Evolutionary conservation across 2,329 filamentous ascomycete species (phyloP), one percentile per base, ranked within the genome.

Genomic region (Colletotrichum shisoi): DNA sequence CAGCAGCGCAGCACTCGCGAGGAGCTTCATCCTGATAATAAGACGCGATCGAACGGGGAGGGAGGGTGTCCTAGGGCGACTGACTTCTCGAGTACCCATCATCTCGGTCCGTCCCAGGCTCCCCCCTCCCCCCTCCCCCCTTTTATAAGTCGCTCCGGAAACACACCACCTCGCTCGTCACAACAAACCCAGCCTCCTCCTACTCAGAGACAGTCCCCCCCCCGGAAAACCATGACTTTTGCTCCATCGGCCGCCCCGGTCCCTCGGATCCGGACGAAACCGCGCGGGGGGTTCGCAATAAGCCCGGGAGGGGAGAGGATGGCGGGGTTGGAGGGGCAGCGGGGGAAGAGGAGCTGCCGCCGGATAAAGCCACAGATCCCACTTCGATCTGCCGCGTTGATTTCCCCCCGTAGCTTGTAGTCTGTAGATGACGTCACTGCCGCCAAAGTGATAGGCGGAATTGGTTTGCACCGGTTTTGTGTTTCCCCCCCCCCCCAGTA

Each of bases 401-500:
- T 15, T 1, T 39, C 11, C 24, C 19, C 24, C 24, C 24, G 24
- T 24, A 24, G 24, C 24, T 3, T n/a, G 21, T 21, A 21, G 21
- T 3, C 3, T 27, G 52, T 17, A 17, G 39, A 46, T 46, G 52
- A 62, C 58, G 58, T 57, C 58, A 62, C 62, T 37, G 31, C 48
- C 24, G 7, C 17, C 15, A n/a, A 27, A 46, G 3, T 57, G 63
- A 63, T 67, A 63, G 63, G 63, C 63, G 59, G 59, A 67, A 63
- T 49, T 63, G 52, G 13, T 44, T 63, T 67, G 52, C 24, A 45
- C 63, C 63, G 58, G 58, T 27, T 54, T 11, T 27, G 24, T 27
- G 42, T 49, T n/a, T 17, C 19, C 5, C 44, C 19, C 5, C 4
- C n/a, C n/a, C n/a, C n/a, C n/a, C n/a, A n/a, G n/a, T n/a, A n/a